Conservation (phyloP, 208 protist species). For the Balamuthia mandrillaris region DNA sequence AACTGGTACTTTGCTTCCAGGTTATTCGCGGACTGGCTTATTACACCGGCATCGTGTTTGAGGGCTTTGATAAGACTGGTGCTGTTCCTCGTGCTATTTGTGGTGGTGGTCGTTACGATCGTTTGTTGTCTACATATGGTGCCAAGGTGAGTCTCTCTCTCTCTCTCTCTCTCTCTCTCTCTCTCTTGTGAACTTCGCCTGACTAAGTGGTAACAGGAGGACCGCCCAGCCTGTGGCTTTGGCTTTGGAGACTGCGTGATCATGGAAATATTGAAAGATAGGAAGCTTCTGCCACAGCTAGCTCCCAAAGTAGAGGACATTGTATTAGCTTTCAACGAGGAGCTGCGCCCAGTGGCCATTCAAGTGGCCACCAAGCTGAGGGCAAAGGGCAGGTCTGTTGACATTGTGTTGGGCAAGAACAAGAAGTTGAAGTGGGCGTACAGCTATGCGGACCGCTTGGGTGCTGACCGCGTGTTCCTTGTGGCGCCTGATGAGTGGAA, state of each 20-base stretch:
- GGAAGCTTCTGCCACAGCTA: conserved; percentile 73
- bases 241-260: conserved; percentile 94
- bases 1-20: neutral
- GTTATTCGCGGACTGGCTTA: conserved; percentile 91
- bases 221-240: conserved; percentile 87
- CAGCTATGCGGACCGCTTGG: conserved; percentile 90
- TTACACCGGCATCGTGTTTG: conserved; percentile 94
- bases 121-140: conserved; percentile 87
- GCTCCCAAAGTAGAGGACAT: conserved; percentile 52
- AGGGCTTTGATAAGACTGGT: conserved; percentile 85
- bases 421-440: conserved; percentile 87
- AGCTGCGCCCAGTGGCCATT: conserved; percentile 80
- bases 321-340: conserved; percentile 87
- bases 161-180: neutral
- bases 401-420: conserved; percentile 82
- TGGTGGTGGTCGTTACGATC: conserved; percentile 92
- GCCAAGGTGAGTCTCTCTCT: conserved; percentile 59
- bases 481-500: conserved; percentile 89
- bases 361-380: conserved; percentile 72
- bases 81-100: conserved; percentile 87
- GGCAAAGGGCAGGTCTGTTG: conserved; percentile 72
- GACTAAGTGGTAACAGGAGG: conserved; percentile 48
- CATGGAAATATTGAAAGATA: conserved; percentile 86
- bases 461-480: conserved; percentile 69
- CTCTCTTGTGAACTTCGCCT: neutral